Conservation (phyloP, 306 rosid species). For the Canavalia gladiata region DNA sequence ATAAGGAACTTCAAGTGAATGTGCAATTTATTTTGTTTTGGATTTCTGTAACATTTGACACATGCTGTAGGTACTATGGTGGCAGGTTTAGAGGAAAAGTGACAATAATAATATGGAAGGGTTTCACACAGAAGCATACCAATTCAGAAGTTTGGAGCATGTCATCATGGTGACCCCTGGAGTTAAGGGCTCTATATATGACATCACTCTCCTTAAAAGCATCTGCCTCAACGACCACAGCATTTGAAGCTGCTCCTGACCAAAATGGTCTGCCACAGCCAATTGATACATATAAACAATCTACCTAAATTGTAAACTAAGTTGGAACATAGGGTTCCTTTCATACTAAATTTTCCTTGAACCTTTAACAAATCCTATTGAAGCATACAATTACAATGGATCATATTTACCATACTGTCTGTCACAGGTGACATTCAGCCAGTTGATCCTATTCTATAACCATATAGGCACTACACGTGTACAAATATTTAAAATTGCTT, state of each 20-base stretch:
- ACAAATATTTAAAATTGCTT: background rate
- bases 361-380: background rate
- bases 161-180: constrained; percentile 80
- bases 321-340: background rate
- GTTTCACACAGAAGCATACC: constrained; percentile 51
- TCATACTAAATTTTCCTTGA: background rate
- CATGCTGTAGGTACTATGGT: background rate
- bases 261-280: constrained; percentile 73
- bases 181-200: constrained; percentile 71
- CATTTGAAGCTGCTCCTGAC: constrained; percentile 65
- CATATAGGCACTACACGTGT: background rate
- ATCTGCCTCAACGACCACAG: constrained; percentile 91
- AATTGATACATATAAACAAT: constrained; percentile 9
- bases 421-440: background rate
- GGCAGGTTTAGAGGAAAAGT: constrained; percentile 2
- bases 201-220: constrained; percentile 94
- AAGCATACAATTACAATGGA: background rate
- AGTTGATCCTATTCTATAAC: background rate
- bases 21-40: constrained; percentile 4
- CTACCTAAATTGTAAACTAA: constrained; percentile 11
- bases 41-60: constrained; percentile 1
- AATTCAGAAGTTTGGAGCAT: constrained; percentile 87
- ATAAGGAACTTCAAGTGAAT: background rate
- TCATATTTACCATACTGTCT: too few relatives aligned
- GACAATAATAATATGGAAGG: background rate